Conservation (phyloP, 768 basidiomycete species). For the Hortiboletus campestris region DNA sequence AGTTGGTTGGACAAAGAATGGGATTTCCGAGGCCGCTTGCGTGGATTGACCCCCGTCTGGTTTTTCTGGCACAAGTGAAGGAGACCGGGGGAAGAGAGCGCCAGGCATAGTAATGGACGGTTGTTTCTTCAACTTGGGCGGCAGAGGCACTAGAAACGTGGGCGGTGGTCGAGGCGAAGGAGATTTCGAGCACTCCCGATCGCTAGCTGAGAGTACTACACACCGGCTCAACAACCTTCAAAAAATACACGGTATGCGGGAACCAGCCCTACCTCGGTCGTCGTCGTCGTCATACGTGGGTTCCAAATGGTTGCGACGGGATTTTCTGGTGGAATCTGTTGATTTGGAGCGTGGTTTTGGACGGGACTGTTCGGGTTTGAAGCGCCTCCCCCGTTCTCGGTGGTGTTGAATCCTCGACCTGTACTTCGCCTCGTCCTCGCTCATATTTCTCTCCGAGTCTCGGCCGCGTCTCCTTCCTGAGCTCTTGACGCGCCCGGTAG, state of each 20-base stretch:
- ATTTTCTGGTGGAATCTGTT: conserved; percentile 7
- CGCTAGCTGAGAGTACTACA: conserved; percentile 23
- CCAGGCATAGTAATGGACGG: conserved; percentile 72
- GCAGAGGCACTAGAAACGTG: conserved; percentile 26
- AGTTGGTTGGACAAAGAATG: not conserved
- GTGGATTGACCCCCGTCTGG: not conserved
- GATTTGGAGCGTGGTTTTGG: conserved; percentile 24
- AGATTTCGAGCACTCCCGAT: conserved; percentile 21
- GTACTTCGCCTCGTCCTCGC: conserved; percentile 12
- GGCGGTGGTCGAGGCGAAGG: conserved; percentile 14
- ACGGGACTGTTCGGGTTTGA: conserved; percentile 7
- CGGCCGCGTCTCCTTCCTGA: conserved; percentile 6
- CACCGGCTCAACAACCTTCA: conserved; percentile 2
- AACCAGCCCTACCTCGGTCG: conserved; percentile 21
- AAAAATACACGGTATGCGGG: not conserved
- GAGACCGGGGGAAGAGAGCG: conserved; percentile 70
- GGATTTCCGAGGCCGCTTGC: not conserved
- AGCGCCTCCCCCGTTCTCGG: conserved; percentile 8
- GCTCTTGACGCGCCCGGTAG: conserved; percentile 11
- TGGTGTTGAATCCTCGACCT: conserved; percentile 6
- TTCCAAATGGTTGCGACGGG: not conserved
- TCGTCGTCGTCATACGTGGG: conserved; percentile 4
- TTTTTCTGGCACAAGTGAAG: conserved; percentile 54
- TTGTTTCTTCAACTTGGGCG: conserved; percentile 30
- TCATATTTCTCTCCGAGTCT: conserved; percentile 9